Conservation (phyloP, 2,329 filamentous ascomycete genomes). For the Stachybotrys echinatus region DNA sequence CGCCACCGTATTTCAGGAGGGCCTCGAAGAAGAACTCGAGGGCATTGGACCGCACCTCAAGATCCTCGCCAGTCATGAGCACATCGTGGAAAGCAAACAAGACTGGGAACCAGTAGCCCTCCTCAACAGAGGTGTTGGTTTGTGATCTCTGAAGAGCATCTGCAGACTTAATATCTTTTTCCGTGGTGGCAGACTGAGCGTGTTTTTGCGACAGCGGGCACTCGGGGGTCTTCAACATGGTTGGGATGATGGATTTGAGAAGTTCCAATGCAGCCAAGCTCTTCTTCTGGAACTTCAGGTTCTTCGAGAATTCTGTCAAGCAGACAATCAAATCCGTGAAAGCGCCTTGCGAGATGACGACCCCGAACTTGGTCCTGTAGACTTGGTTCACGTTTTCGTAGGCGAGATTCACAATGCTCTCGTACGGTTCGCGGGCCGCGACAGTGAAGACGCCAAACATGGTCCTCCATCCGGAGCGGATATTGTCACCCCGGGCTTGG, state of each 20-base stretch:
- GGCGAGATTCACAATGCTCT: conserved; percentile 92
- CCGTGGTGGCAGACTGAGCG: conserved; percentile 31
- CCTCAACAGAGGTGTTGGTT: conserved; percentile 82
- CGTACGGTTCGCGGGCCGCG: conserved; percentile 86
- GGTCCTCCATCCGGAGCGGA: conserved; percentile 95
- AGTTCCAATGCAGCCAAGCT: conserved; percentile 93
- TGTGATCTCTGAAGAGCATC: conserved; percentile 48
- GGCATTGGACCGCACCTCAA: conserved; percentile 87
- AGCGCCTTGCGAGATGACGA: conserved; percentile 92
- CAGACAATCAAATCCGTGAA: conserved; percentile 97
- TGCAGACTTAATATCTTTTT: conserved; percentile 37
- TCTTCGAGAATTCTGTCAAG: conserved; percentile 97
- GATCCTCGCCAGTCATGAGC: conserved; percentile 96
- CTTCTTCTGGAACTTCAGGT: conserved; percentile 97
- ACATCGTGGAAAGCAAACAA: conserved; percentile 98
- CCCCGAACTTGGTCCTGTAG: conserved; percentile 90
- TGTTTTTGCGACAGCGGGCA: conserved; percentile 75
- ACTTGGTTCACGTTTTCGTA: conserved; percentile 96
- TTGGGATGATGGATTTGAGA: conserved; percentile 86
- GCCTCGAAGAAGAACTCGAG: conserved; percentile 97
- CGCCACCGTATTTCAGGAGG: conserved; percentile 80
- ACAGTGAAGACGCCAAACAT: conserved; percentile 99
- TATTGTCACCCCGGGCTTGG: conserved; percentile 91
- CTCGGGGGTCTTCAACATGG: conserved; percentile 93
- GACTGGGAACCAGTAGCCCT: conserved; percentile 98